These are phyloP conservation scores for Malbranchea zuffiana DNA, from an alignment of 2,329 filamentous ascomycete genomes.

Conservation along the genomic window DNA sequence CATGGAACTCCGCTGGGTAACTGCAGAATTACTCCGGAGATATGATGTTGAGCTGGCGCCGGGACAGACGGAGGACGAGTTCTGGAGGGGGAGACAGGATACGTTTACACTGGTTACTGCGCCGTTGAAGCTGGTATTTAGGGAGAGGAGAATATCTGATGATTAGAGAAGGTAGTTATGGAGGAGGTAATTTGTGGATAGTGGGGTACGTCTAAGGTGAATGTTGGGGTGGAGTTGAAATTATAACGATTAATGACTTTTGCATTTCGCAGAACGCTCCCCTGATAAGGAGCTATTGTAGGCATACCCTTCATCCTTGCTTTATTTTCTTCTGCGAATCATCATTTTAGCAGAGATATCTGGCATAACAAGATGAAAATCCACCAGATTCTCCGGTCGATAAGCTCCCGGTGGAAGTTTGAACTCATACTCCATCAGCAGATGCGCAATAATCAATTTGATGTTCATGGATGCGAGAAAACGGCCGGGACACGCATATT, in stretches of 20 bases:
- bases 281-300: too few relatives aligned
- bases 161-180: too few relatives aligned
- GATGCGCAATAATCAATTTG: conserved; percentile 22
- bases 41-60: conserved; percentile 15
- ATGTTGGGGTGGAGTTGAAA: too few relatives aligned
- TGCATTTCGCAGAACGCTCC: too few relatives aligned
- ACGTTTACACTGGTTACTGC: conserved; percentile 4
- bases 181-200: too few relatives aligned
- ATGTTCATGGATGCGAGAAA: conserved; percentile 24
- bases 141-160: not conserved
- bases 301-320: too few relatives aligned
- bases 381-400: conserved; percentile 16
- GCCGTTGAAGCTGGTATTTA: conserved; percentile 2
- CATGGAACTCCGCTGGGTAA: conserved; percentile 20
- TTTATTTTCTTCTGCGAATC: too few relatives aligned
- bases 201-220: too few relatives aligned
- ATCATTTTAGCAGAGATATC: conserved; percentile 15
- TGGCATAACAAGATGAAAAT: conserved; percentile 20
- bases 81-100: conserved; percentile 2
- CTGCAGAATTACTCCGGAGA: conserved; percentile 13
- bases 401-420: conserved; percentile 13
- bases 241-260: too few relatives aligned
- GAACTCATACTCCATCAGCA: conserved; percentile 23
- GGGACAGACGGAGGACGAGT: conserved; percentile 4
- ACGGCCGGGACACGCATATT: conserved; percentile 25